Base-by-base conservation (phyloP, 1,284 basidiomycete genomes). In the Ceratobasidium theobromae region DNA sequence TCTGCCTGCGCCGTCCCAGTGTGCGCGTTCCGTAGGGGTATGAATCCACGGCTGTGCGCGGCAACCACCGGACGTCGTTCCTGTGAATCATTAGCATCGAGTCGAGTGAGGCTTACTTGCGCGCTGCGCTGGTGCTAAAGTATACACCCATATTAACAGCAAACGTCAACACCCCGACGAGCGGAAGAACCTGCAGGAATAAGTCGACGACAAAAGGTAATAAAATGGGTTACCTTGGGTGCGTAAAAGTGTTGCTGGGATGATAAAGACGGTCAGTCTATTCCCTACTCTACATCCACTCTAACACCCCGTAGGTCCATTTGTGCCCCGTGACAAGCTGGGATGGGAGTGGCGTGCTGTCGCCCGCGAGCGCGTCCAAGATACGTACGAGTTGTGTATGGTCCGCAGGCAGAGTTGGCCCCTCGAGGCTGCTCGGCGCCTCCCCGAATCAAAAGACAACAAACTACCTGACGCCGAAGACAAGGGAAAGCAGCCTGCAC, bases 321-420 rank as follows among this genome's bases (percentile, higher is more conserved):
- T 72, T 1, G 72, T n/a, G 67, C 69, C 18, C 73, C 76, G 57
- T 2, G 72, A 72, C 33, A 71, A 74, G 43, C 69, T 76, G 43
- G 81, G 85, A 1, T 93, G 91, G 91, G 79, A 77, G 58, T 93
- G 91, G 91, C 81, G 84, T 54, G 84, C 87, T 58, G 80, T 82
- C 68, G 88, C 89, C 0, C 80, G 85, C n/a, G 74, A 82, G 68
- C 81, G 91, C 45, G 80, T 93, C 40, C 85, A 86, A 72, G 88
- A 90, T 66, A 87, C 88, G 1, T 92, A 85, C 72, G 88, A 93
- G 69, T 86, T 93, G 70, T 93, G 91, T 73, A 52, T 52, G 48
- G 58, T 64, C 35, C 58, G 58, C 4, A 12, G 58, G 18, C 46
- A 48, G 18, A 40, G 48, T 14, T 45, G 43, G 43, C 9, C 21